These are phyloP conservation scores for Starmerella geochares DNA, from an alignment of 805 yeast species.

Conservation along the genomic window DNA sequence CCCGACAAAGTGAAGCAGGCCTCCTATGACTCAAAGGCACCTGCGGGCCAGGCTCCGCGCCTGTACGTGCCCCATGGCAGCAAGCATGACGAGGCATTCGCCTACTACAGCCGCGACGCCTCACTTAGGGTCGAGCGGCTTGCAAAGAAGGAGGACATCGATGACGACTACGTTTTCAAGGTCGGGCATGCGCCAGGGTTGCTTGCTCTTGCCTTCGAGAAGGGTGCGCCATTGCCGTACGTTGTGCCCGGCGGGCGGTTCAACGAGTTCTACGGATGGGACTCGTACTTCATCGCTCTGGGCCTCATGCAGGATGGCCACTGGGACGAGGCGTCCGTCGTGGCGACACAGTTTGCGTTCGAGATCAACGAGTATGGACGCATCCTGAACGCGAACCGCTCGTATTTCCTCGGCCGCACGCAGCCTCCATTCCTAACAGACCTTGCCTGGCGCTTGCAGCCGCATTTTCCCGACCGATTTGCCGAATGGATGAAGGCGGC, in stretches of 20 bases:
- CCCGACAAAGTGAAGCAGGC: constrained; percentile 11
- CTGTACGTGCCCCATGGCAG: constrained; percentile 12
- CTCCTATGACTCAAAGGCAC: constrained; percentile 14
- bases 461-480: constrained; percentile 47
- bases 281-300: constrained; percentile 80
- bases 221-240: constrained; percentile 62
- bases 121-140: constrained; percentile 61
- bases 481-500: constrained; percentile 66
- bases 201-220: constrained; percentile 60
- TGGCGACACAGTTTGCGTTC: constrained; percentile 85
- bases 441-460: constrained; percentile 57
- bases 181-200: constrained; percentile 78
- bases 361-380: constrained; percentile 87
- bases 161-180: constrained; percentile 65
- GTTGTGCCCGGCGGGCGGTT: constrained; percentile 97
- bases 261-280: constrained; percentile 97
- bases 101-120: constrained; percentile 7
- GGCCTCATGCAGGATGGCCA: constrained; percentile 65
- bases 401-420: constrained; percentile 80
- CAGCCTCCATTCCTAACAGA: constrained; percentile 97
- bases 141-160: constrained; percentile 49
- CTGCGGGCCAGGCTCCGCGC: not conserved
- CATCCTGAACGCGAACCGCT: constrained; percentile 85
- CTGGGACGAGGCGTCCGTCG: constrained; percentile 67
- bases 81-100: not conserved